Conservation (phyloP, 1,284 basidiomycete genomes). For the Golubevia pallescens region DNA sequence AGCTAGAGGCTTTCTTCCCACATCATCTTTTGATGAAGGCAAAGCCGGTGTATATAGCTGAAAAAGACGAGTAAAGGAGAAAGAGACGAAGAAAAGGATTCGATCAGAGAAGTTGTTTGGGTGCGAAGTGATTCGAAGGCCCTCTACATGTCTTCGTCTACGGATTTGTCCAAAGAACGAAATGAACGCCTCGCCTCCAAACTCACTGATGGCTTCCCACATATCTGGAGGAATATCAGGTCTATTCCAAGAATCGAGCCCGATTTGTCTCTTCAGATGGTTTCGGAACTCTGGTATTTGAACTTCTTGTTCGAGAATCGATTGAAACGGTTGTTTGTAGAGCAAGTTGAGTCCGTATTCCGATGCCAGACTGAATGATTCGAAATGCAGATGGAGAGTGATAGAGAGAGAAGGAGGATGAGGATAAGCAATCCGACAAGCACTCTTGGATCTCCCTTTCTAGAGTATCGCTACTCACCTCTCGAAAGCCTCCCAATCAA, state of each 20-base stretch:
- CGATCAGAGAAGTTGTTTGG: background rate
- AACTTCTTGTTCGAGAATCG: constrained; percentile 72
- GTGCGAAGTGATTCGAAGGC: too few species aligned
- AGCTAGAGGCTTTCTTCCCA: background rate
- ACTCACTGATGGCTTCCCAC: constrained; percentile 52
- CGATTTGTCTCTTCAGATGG: constrained; percentile 36
- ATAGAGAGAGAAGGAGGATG: constrained; percentile 4
- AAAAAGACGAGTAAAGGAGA: too few species aligned
- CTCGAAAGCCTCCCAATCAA: constrained; percentile 90
- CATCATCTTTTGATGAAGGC: constrained; percentile 23
- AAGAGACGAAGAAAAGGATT: background rate
- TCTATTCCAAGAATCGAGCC: constrained; percentile 21
- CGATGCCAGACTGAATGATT: constrained; percentile 73
- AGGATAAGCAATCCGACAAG: constrained; percentile 24
- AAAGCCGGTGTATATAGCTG: constrained; percentile 50
- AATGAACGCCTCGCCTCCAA: background rate
- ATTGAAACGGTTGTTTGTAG: constrained; percentile 87
- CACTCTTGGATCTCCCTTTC: too few species aligned
- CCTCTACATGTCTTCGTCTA: background rate
- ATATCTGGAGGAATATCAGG: constrained; percentile 22
- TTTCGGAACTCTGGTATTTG: constrained; percentile 18
- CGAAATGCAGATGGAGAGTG: background rate
- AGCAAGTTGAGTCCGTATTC: constrained; percentile 78
- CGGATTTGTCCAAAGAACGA: too few species aligned
- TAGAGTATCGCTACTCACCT: too few species aligned